Percentiles rank a stretch among this genome's conserved stretches.
These are phyloP conservation scores for Eucalyptus coolabah DNA, from an alignment of 345 rosid species.

Conservation along the genomic window DNA sequence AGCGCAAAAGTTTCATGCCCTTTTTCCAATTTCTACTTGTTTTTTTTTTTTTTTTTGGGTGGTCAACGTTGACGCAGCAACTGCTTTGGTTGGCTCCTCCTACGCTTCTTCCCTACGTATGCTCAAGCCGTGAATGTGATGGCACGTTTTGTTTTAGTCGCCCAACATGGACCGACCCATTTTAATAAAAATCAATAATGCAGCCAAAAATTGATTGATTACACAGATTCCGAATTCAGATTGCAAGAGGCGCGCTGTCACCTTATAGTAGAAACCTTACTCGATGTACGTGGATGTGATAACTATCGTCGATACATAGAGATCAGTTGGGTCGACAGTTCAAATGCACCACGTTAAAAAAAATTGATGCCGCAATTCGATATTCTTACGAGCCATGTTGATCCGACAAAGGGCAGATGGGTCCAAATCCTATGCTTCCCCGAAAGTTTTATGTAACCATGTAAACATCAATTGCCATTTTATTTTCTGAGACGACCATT, in stretches of 20 bases:
- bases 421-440: neutral
- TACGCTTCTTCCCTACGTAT: neutral
- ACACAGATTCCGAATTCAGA: neutral
- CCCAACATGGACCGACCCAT: neutral
- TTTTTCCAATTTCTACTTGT: neutral
- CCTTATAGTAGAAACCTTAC: accelerated
- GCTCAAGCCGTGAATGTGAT: neutral
- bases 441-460: neutral
- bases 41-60: neutral
- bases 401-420: neutral
- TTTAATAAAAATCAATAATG: neutral
- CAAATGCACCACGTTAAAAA: accelerated
- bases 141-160: neutral
- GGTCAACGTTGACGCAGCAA: neutral
- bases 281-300: accelerated
- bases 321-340: accelerated
- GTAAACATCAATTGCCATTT: neutral
- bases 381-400: neutral
- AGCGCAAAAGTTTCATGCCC: neutral
- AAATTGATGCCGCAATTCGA: neutral
- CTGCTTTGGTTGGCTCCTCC: neutral
- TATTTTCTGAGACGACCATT: neutral
- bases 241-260: accelerated
- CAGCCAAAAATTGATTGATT: neutral
- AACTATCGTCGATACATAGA: accelerated